A percentile compares a stretch with the other conserved stretches of the same genome.
Conservation (phyloP, 768 basidiomycete species). For the Trichaptum fuscoviolaceum region DNA sequence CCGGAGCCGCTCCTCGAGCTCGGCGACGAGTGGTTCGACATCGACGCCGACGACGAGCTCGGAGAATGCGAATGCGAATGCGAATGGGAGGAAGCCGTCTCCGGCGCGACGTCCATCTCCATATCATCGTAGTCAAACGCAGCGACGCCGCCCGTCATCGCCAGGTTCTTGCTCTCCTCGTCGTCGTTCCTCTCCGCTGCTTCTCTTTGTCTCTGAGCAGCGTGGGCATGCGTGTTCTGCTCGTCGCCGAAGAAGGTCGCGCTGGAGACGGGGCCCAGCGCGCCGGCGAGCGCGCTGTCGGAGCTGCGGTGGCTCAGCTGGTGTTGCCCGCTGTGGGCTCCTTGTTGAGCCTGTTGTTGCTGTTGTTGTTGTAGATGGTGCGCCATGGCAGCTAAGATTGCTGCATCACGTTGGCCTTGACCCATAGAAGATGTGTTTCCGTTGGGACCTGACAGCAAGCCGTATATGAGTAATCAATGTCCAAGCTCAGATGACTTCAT, state of each 20-base stretch:
- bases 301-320: constrained; percentile 11
- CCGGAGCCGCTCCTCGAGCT: not conserved
- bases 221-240: constrained; percentile 16
- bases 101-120: constrained; percentile 18
- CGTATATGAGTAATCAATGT: no score
- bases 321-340: constrained; percentile 8
- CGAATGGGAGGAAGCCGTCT: not conserved
- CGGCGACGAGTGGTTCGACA: constrained; percentile 19
- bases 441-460: not conserved
- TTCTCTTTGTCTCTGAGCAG: constrained; percentile 25
- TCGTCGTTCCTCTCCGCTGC: constrained; percentile 26
- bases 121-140: constrained; percentile 76
- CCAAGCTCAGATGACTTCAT: no score
- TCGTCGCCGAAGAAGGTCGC: constrained; percentile 18
- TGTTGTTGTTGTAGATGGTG: constrained; percentile 2
- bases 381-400: constrained; percentile 21
- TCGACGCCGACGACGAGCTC: constrained; percentile 59
- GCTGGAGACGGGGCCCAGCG: constrained; percentile 18
- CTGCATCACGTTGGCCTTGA: constrained; percentile 16
- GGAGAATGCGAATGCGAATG: no score
- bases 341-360: constrained; percentile 16
- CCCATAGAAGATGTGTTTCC: not conserved
- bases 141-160: constrained; percentile 15
- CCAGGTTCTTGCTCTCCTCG: not conserved
- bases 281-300: constrained; percentile 15